Evolutionary conservation across 2,329 filamentous ascomycete species (phyloP).

Genomic region (Epichloe aotearoae): DNA sequence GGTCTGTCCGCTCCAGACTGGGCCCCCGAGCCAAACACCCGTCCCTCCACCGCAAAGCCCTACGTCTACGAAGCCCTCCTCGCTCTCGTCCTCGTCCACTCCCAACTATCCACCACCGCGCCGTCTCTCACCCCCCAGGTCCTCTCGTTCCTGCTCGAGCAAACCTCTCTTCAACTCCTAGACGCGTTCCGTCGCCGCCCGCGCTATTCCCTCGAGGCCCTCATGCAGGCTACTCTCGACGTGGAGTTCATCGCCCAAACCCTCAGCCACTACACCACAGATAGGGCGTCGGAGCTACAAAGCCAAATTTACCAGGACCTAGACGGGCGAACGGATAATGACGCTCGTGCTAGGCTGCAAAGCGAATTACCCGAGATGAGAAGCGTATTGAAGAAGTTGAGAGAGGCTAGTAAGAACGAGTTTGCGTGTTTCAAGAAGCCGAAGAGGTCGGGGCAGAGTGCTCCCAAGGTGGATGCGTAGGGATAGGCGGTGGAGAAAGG

Average conservation of each 20-base stretch:
- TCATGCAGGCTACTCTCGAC: constrained; percentile 96
- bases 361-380: constrained; percentile 84
- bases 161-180: constrained; percentile 67
- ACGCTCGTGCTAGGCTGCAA: constrained; percentile 67
- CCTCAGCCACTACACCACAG: constrained; percentile 76
- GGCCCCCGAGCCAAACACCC: constrained; percentile 43
- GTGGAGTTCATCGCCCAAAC: constrained; percentile 96
- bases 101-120: constrained; percentile 71
- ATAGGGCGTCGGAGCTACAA: constrained; percentile 68
- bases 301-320: constrained; percentile 85
- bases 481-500: background rate
- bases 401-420: constrained; percentile 70
- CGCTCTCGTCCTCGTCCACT: constrained; percentile 78
- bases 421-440: constrained; percentile 74
- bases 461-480: constrained; percentile 20
- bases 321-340: constrained; percentile 78
- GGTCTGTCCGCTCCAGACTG: constrained; percentile 63
- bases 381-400: constrained; percentile 67
- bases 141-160: constrained; percentile 74
- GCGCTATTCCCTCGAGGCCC: constrained; percentile 60
- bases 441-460: constrained; percentile 28
- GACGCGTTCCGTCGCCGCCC: constrained; percentile 58
- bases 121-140: constrained; percentile 65
- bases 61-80: constrained; percentile 87
- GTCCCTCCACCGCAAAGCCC: constrained; percentile 63